phyloP scores from a whole-genome alignment of 257 asterid genomes.

The Leonotis leonurus region DNA sequence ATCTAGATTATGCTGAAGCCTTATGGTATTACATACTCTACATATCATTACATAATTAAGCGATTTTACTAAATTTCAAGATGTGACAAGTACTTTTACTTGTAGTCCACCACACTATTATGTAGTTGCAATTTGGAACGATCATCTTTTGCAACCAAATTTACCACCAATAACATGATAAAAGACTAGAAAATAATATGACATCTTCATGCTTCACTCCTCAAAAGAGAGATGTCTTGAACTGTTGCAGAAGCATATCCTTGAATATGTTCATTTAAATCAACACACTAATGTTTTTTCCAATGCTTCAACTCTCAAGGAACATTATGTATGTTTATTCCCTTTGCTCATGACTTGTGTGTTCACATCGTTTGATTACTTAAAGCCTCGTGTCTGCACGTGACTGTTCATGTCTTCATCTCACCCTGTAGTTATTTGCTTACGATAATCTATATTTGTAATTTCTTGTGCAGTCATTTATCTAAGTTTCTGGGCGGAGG shows the following conservation, averaged over 20 bases:
- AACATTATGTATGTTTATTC: background rate
- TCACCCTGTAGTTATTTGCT: too few relatives aligned
- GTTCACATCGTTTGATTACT: background rate
- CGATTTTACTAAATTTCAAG: background rate
- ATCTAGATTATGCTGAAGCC: background rate
- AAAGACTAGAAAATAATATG: too few relatives aligned
- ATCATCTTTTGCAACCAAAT: background rate
- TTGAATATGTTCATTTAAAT: background rate
- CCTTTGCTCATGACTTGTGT: background rate
- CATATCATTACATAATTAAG: background rate
- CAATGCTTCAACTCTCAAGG: background rate
- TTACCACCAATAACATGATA: background rate
- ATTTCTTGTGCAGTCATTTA: conserved; percentile 50
- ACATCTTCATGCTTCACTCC: background rate
- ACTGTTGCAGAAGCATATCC: too few relatives aligned
- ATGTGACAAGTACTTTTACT: background rate
- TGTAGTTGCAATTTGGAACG: too few relatives aligned
- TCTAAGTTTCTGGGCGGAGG: conserved; percentile 98
- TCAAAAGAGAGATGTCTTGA: too few relatives aligned
- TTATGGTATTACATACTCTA: background rate
- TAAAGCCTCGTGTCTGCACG: background rate
- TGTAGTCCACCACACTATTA: too few relatives aligned
- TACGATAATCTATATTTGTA: background rate
- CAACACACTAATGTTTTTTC: background rate
- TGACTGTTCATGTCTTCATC: too few relatives aligned